These are phyloP conservation scores for Ustilago esculenta DNA, from an alignment of 1,284 basidiomycete genomes.

Conservation along the genomic window DNA sequence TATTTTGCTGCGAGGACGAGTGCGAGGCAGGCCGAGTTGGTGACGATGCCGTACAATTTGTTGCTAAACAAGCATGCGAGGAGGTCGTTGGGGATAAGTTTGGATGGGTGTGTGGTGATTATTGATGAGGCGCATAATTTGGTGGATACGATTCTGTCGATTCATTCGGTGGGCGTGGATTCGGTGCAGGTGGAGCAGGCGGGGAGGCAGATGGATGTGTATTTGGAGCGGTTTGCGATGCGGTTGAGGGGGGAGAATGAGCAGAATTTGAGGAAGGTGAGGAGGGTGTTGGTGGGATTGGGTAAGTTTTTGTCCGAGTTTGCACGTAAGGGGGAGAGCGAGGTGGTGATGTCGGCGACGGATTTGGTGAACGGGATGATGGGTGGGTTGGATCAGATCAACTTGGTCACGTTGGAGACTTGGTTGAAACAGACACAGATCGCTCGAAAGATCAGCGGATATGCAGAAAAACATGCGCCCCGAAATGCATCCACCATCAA, in stretches of 20 bases:
- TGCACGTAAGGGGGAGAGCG: constrained; percentile 2
- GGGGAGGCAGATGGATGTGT: constrained; percentile 79
- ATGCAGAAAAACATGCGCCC: constrained; percentile 79
- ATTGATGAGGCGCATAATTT: constrained; percentile 93
- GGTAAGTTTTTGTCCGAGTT: constrained; percentile 28
- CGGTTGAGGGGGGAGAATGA: constrained; percentile 79
- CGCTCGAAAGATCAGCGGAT: constrained; percentile 76
- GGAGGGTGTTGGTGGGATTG: constrained; percentile 43
- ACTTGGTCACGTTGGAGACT: constrained; percentile 77
- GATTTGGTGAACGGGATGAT: constrained; percentile 77
- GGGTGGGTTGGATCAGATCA: constrained; percentile 76
- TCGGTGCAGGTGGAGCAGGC: constrained; percentile 74
- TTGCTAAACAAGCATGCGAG: constrained; percentile 84
- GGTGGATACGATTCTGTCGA: constrained; percentile 80
- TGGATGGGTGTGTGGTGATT: constrained; percentile 81
- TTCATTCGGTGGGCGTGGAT: constrained; percentile 80
- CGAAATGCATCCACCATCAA: no score
- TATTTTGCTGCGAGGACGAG: constrained; percentile 91
- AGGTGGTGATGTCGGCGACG: constrained; percentile 72
- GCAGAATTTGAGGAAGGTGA: constrained; percentile 80
- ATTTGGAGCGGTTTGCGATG: constrained; percentile 80
- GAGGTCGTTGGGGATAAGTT: constrained; percentile 80
- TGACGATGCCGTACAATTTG: constrained; percentile 92
- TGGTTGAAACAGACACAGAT: constrained; percentile 90
- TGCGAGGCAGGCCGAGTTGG: constrained; percentile 89